Evolutionary conservation across 2,329 filamentous ascomycete species (phyloP), one percentile per base, ranked within the genome.

Genomic region (Cytospora paraplurivora): DNA sequence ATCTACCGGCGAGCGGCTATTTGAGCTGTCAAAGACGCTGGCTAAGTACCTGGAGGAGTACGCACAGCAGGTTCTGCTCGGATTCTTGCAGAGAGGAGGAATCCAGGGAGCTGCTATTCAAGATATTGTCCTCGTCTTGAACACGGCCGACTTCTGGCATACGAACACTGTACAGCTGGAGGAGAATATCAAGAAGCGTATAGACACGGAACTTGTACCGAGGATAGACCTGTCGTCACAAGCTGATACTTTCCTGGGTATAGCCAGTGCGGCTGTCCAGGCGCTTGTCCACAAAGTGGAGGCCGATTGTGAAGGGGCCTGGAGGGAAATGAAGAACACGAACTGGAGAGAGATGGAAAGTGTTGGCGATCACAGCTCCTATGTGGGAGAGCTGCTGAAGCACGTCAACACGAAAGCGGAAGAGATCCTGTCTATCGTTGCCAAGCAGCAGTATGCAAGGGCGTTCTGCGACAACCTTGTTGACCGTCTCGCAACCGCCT

Each of bases 121-220:
- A 70, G 90, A 97, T 67, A 85, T 91, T 4, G 85, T 97, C 15
- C 80, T 96, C 4, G 93, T 98, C 1, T 81, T 99, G 55, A 99
- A 99, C 73, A 98, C 95, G 1, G 94, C 95, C 0, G 95, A 99
- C 72, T 99, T 98, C 75, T 99, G 95, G 85, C 94, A 97, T 72
- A 87, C 87, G 33, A 98, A 96, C 35, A 95, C 93, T 56, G 93
- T 88, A 55, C 94, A 98, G 73, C 82, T 99, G 0, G 94, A 98
- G 74, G 93, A 98, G 71, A 97, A 91, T 75, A 93, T 99, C 76
- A 94, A 92, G 77, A 89, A 91, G 70, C 87, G 93, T 11, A 93
- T 99, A 67, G 95, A 98, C 68, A 82, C 85, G 53, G 90, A 93
- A 2, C 80, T 96, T 41, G 86, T 86, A 17, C 78, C 86, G 35